Percentiles rank a stretch among this genome's conserved stretches.
phyloP scores from a whole-genome alignment of 2,329 filamentous ascomycete genomes.

The Scortechinia acanthostroma region DNA sequence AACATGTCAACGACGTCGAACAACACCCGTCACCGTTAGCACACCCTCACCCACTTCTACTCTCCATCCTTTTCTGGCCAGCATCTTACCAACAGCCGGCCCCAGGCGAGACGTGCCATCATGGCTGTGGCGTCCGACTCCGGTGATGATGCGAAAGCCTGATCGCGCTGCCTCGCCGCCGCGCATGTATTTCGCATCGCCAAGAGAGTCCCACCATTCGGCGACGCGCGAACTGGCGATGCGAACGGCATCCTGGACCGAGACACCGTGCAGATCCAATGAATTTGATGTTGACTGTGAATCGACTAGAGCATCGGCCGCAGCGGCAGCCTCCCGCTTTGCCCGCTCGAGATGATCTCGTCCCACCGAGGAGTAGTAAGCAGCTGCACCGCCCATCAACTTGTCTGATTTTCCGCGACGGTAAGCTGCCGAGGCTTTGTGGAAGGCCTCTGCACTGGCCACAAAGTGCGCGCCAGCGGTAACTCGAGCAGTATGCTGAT shows the following conservation, averaged over 20 bases:
- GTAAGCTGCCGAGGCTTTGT: slow-evolving; percentile 44
- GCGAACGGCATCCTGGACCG: slow-evolving; percentile 46
- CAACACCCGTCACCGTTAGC: slow-evolving; percentile 41
- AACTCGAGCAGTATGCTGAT: slow-evolving; percentile 3
- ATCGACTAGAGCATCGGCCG: slow-evolving; percentile 46
- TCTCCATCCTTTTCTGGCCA: slow-evolving; percentile 52
- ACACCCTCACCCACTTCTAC: slow-evolving; percentile 45
- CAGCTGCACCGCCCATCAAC: slow-evolving; percentile 48
- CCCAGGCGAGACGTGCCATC: slow-evolving; percentile 50
- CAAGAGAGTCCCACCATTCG: slow-evolving; percentile 49
- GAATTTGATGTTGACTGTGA: slow-evolving; percentile 37
- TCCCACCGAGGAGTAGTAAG: slow-evolving; percentile 48
- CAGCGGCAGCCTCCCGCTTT: slow-evolving; percentile 35
- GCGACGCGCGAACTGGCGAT: slow-evolving; percentile 42
- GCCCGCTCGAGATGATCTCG: slow-evolving; percentile 41
- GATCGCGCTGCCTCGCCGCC: slow-evolving; percentile 29
- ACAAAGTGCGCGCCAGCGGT: slow-evolving; percentile 33
- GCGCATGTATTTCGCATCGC: slow-evolving; percentile 39
- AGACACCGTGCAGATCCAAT: slow-evolving; percentile 55
- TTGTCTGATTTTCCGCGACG: slow-evolving; percentile 48
- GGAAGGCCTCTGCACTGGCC: slow-evolving; percentile 38
- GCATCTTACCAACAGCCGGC: slow-evolving; percentile 47
- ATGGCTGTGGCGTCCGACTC: slow-evolving; percentile 48
- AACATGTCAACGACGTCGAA: slow-evolving; percentile 13
- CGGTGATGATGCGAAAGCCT: slow-evolving; percentile 50